These are phyloP conservation scores for Pisolithus marmoratus DNA, from an alignment of 768 basidiomycete genomes.

Conservation along the genomic window DNA sequence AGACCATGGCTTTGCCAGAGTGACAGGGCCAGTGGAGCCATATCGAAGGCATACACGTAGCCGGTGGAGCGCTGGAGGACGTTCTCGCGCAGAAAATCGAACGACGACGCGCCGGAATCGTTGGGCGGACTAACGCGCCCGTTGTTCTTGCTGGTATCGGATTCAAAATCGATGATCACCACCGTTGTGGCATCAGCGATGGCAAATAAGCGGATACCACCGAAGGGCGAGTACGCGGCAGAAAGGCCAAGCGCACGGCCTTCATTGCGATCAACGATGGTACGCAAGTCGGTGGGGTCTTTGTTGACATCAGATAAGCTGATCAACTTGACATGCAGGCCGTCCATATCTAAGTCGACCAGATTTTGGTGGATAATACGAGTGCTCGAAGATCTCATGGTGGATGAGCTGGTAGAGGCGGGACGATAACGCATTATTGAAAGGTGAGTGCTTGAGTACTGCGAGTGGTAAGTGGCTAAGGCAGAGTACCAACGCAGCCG, in stretches of 20 bases:
- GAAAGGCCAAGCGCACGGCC: slow-evolving; percentile 29
- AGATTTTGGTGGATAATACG: slow-evolving; percentile 24
- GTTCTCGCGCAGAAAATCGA: slow-evolving; percentile 23
- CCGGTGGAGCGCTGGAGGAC: slow-evolving; percentile 24
- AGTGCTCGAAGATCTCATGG: slow-evolving; percentile 8
- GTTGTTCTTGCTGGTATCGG: slow-evolving; percentile 25
- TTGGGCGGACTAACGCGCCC: slow-evolving; percentile 23
- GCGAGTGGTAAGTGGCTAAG: too few relatives aligned
- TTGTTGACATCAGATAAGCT: slow-evolving; percentile 18
- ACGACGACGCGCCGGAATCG: slow-evolving; percentile 10
- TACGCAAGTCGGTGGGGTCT: slow-evolving; percentile 15
- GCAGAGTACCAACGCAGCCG: neutral
- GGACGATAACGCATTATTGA: neutral
- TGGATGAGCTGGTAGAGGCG: neutral
- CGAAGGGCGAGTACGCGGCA: slow-evolving; percentile 14
- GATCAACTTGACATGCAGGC: slow-evolving; percentile 9
- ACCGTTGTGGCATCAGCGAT: slow-evolving; percentile 23
- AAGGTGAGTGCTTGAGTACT: too few relatives aligned
- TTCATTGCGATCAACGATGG: slow-evolving; percentile 26
- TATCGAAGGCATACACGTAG: slow-evolving; percentile 26
- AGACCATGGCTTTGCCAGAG: slow-evolving; percentile 27
- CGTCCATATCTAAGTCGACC: slow-evolving; percentile 19
- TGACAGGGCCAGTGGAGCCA: slow-evolving; percentile 24
- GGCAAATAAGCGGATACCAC: slow-evolving; percentile 21
- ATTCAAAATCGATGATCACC: slow-evolving; percentile 20